phyloP scores from a whole-genome alignment of 2,329 filamentous ascomycete species.

The Aureobasidium melanogenum region DNA sequence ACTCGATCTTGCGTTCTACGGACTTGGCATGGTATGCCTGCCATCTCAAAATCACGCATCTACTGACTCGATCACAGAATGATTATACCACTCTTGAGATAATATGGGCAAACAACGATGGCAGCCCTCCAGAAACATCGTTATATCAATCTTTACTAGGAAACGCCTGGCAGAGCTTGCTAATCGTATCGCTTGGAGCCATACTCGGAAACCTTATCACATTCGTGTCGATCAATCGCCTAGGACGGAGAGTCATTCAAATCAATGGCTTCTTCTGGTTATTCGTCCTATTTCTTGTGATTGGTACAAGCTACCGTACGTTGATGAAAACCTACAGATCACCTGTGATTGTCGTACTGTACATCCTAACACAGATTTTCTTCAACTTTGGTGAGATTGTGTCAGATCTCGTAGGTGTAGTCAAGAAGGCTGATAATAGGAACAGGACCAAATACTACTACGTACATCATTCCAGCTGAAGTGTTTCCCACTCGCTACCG shows the following conservation, averaged over 20 bases:
- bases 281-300: slow-evolving; percentile 33
- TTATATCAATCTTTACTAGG: background rate
- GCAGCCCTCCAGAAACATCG: background rate
- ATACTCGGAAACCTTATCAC: slow-evolving; percentile 34
- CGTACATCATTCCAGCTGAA: slow-evolving; percentile 42
- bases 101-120: background rate
- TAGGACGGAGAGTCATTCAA: slow-evolving; percentile 35
- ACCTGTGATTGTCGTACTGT: slow-evolving; percentile 31
- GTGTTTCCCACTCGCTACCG: slow-evolving; percentile 49
- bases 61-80: background rate
- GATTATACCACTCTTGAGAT: background rate
- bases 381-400: slow-evolving; percentile 35
- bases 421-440: background rate
- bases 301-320: slow-evolving; percentile 34
- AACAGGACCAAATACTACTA: slow-evolving; percentile 22
- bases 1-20: slow-evolving; percentile 2
- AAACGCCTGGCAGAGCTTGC: background rate
- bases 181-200: slow-evolving; percentile 17
- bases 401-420: background rate
- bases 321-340: slow-evolving; percentile 26
- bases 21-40: background rate
- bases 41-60: background rate
- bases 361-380: slow-evolving; percentile 36
- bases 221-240: slow-evolving; percentile 30
- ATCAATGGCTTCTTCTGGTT: slow-evolving; percentile 37